Conservation (phyloP, 2,329 filamentous ascomycete genomes). For the Elsinoe fawcettii region DNA sequence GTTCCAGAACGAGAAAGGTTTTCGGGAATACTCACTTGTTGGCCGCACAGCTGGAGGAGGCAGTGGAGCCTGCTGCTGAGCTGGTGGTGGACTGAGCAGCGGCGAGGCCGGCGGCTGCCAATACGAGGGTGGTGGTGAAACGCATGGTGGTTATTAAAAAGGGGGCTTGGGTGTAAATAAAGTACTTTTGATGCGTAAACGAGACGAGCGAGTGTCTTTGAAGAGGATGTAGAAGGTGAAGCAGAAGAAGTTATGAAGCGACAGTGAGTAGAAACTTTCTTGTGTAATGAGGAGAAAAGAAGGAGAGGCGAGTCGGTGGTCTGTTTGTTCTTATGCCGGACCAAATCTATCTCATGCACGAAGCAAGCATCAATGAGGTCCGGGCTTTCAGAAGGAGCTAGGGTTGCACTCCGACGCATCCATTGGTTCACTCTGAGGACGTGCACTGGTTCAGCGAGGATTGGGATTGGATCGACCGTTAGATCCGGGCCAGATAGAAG, state of each 20-base stretch:
- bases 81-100: slow-evolving; percentile 35
- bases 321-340: slow-evolving; percentile 1
- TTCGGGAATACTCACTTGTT: neutral
- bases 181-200: neutral
- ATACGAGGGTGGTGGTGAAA: slow-evolving; percentile 22
- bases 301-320: slow-evolving; percentile 1
- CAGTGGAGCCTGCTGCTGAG: slow-evolving; percentile 22
- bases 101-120: slow-evolving; percentile 33
- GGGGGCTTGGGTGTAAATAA: neutral
- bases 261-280: neutral
- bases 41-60: neutral
- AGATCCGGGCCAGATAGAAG: slow-evolving; percentile 2
- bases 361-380: neutral
- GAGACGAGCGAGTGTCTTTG: slow-evolving; percentile 9
- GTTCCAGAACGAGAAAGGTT: neutral
- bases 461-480: slow-evolving; percentile 7
- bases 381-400: neutral
- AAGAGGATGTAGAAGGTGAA: neutral
- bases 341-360: slow-evolving; percentile 5
- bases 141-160: slow-evolving; percentile 15
- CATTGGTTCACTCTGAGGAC: slow-evolving; percentile 9
- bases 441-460: slow-evolving; percentile 6
- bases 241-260: neutral
- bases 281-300: neutral
- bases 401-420: slow-evolving; percentile 8